These are phyloP conservation scores for Pistacia atlantica DNA, from an alignment of 345 rosid species.

Conservation along the genomic window DNA sequence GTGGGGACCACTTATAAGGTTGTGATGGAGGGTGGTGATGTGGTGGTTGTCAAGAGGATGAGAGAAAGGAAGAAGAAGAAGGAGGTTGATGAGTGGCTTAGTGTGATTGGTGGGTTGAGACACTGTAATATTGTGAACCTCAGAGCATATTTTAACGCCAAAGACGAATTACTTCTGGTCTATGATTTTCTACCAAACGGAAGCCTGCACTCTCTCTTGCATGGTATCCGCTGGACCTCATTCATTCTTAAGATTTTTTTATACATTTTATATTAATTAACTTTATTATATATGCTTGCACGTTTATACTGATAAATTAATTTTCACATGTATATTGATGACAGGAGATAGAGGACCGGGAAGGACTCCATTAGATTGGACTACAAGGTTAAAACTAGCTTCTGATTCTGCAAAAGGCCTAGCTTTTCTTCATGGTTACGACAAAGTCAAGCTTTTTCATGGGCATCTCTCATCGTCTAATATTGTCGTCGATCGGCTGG, in stretches of 20 bases:
- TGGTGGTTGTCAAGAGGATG: slow-evolving; percentile 48
- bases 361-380: slow-evolving; percentile 42
- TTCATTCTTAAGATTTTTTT: not conserved
- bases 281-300: not conserved
- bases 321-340: not conserved
- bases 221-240: slow-evolving; percentile 20
- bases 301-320: no score
- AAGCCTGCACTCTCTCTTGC: slow-evolving; percentile 45
- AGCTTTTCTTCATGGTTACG: slow-evolving; percentile 36
- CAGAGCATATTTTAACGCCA: slow-evolving; percentile 35
- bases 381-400: slow-evolving; percentile 38
- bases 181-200: slow-evolving; percentile 40
- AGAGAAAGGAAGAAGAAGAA: slow-evolving; percentile 31
- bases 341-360: slow-evolving; percentile 49
- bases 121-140: slow-evolving; percentile 43
- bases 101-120: slow-evolving; percentile 38
- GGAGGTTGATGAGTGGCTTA: slow-evolving; percentile 35
- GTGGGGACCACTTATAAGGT: slow-evolving; percentile 48
- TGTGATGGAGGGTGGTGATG: slow-evolving; percentile 33
- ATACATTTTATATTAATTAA: no score
- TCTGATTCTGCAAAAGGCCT: slow-evolving; percentile 46
- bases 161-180: slow-evolving; percentile 44
- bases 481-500: slow-evolving; percentile 31
- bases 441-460: slow-evolving; percentile 38
- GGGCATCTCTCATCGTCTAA: slow-evolving; percentile 45